Conservation (phyloP, 2,329 filamentous ascomycete genomes). For the Diplodia mutila region DNA sequence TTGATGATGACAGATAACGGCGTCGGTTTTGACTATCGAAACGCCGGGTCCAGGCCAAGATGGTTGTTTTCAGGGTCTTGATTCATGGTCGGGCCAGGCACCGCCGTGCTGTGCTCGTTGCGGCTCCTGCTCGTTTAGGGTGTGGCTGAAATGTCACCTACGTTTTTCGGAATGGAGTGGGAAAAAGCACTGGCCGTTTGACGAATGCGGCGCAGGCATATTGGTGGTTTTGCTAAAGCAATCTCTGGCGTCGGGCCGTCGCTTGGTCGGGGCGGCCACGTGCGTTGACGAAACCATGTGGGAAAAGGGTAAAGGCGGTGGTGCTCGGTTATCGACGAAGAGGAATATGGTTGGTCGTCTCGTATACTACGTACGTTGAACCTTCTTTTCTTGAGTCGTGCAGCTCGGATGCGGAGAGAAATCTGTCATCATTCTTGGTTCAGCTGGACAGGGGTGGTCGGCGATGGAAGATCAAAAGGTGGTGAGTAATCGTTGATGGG, state of each 20-base stretch:
- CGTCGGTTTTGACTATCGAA: background rate
- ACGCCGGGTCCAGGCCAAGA: background rate
- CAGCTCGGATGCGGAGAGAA: background rate
- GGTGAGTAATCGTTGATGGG: background rate
- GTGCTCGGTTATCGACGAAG: background rate
- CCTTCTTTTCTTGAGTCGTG: background rate
- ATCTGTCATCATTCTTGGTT: background rate
- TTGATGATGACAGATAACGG: background rate
- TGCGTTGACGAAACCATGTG: background rate
- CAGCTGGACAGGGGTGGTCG: background rate
- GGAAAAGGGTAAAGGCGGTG: background rate
- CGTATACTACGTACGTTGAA: background rate
- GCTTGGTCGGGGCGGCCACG: background rate
- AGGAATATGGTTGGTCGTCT: no score
- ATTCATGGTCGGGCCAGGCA: background rate
- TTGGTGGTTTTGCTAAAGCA: background rate
- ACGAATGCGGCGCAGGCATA: background rate
- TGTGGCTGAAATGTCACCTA: background rate
- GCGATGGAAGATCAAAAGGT: background rate
- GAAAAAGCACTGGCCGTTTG: background rate
- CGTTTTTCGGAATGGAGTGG: background rate
- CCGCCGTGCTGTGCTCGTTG: background rate
- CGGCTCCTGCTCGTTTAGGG: background rate
- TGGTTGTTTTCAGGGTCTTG: background rate
- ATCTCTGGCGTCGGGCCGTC: background rate